A percentile compares a stretch with the other conserved stretches of the same genome.
Evolutionary conservation across 1,284 basidiomycete genomes (phyloP).

Genomic region (Acaromyces ingoldii): DNA sequence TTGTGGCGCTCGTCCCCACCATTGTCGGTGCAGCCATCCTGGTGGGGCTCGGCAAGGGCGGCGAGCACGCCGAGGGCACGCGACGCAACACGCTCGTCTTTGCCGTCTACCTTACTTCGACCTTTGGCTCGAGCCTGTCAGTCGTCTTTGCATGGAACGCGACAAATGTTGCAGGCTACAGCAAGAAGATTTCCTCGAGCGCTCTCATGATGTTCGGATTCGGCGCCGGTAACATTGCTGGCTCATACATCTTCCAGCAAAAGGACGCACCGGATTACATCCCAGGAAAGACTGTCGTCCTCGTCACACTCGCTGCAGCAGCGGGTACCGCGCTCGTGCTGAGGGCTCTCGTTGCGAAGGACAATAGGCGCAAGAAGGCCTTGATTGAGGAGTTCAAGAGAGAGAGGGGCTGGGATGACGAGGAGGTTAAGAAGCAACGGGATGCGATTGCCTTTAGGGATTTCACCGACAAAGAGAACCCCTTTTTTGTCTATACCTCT

Average conservation of each 20-base stretch:
- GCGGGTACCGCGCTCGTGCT: conserved; percentile 58
- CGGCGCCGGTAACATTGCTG: conserved; percentile 58
- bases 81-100: conserved; percentile 60
- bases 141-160: conserved; percentile 66
- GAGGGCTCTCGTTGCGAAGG: conserved; percentile 59
- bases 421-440: conserved; percentile 59
- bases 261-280: conserved; percentile 59
- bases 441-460: conserved; percentile 63
- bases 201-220: conserved; percentile 62
- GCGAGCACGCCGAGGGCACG: conserved; percentile 54
- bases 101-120: conserved; percentile 61
- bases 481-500: conserved; percentile 36
- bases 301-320: conserved; percentile 60
- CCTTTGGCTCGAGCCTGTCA: conserved; percentile 58
- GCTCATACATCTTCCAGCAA: not conserved
- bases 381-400: conserved; percentile 56
- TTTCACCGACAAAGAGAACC: conserved; percentile 60
- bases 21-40: conserved; percentile 62
- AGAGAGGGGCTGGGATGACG: conserved; percentile 60
- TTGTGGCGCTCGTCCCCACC: conserved; percentile 62
- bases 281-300: conserved; percentile 63
- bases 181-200: conserved; percentile 60
- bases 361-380: conserved; percentile 58
- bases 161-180: conserved; percentile 64
- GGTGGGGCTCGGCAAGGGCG: conserved; percentile 55